Evolutionary conservation across 306 rosid species (phyloP).

Genomic region (Vachellia collinsii): DNA sequence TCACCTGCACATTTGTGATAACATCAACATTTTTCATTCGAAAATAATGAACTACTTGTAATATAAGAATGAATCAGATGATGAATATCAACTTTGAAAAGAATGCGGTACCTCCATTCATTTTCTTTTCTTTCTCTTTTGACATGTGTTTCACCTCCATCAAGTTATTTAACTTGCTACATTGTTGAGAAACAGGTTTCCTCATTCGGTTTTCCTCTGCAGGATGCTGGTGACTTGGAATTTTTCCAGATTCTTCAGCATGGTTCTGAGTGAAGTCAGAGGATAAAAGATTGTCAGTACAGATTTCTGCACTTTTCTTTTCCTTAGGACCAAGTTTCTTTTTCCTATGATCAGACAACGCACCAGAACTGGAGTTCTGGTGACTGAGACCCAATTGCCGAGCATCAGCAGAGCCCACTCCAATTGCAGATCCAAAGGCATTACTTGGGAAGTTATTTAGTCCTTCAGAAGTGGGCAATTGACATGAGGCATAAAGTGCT

Average conservation of each 20-base stretch:
- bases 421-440: slow-evolving; percentile 49
- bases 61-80: slow-evolving; percentile 18
- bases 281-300: slow-evolving; percentile 27
- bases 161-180: slow-evolving; percentile 41
- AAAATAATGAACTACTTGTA: slow-evolving; percentile 24
- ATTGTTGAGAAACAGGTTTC: slow-evolving; percentile 46
- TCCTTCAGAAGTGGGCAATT: slow-evolving; percentile 56
- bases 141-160: slow-evolving; percentile 47
- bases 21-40: slow-evolving; percentile 10
- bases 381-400: slow-evolving; percentile 44
- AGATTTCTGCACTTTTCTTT: slow-evolving; percentile 42
- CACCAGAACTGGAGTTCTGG: slow-evolving; percentile 44
- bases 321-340: slow-evolving; percentile 53
- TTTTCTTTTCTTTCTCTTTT: slow-evolving; percentile 48
- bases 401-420: slow-evolving; percentile 38
- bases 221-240: slow-evolving; percentile 50
- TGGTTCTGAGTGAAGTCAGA: slow-evolving; percentile 43
- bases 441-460: slow-evolving; percentile 47
- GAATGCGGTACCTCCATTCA: slow-evolving; percentile 54
- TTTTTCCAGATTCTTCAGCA: slow-evolving; percentile 52
- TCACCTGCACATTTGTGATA: slow-evolving; percentile 47
- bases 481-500: slow-evolving; percentile 58
- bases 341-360: slow-evolving; percentile 48
- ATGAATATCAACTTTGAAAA: slow-evolving; percentile 22
- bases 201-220: slow-evolving; percentile 47